Evolutionary conservation across 75 land plant species (phyloP).

Genomic region (Ceratopteris richardii): DNA sequence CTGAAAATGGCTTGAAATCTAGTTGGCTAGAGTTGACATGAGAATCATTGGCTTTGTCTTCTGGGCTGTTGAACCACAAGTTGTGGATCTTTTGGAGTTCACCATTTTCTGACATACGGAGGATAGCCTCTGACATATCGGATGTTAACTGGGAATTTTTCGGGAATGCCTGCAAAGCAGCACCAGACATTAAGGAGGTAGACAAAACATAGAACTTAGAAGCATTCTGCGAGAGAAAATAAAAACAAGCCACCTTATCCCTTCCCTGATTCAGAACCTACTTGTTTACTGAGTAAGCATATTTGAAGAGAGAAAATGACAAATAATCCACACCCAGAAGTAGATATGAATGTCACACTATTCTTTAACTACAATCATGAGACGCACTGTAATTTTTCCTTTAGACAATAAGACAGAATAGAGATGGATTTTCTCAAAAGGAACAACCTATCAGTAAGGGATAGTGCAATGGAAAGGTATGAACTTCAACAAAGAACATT

Average conservation of each 20-base stretch:
- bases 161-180: slow-evolving; percentile 73
- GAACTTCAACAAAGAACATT: too few species aligned
- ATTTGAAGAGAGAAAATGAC: too few species aligned
- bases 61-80: slow-evolving; percentile 42
- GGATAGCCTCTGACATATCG: slow-evolving; percentile 75
- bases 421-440: too few species aligned
- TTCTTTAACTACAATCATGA: too few species aligned
- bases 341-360: too few species aligned
- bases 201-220: neutral
- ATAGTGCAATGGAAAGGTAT: too few species aligned
- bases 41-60: slow-evolving; percentile 15
- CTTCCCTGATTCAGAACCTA: too few species aligned
- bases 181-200: neutral
- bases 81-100: slow-evolving; percentile 76
- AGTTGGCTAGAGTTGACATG: slow-evolving; percentile 37
- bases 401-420: too few species aligned
- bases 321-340: too few species aligned
- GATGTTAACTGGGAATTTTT: slow-evolving; percentile 67
- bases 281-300: too few species aligned
- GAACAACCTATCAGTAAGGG: too few species aligned
- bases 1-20: slow-evolving; percentile 61
- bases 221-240: neutral
- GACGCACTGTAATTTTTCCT: too few species aligned
- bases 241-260: neutral
- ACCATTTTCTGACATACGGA: slow-evolving; percentile 67